phyloP scores from a whole-genome alignment of 1,139 yeast species.

The Magnusiomyces clavatus region DNA sequence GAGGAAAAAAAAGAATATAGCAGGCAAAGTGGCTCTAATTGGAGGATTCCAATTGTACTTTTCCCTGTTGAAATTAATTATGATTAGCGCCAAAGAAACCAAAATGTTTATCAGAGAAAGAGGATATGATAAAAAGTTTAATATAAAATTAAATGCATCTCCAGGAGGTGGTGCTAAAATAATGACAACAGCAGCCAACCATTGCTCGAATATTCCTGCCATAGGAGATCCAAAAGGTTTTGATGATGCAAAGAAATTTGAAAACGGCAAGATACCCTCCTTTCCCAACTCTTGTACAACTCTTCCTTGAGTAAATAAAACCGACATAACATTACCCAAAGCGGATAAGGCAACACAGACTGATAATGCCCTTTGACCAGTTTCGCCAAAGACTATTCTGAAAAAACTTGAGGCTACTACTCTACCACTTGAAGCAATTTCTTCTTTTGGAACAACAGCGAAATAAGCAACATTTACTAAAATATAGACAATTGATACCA shows the following conservation, averaged over 20 bases:
- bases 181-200: constrained; percentile 46
- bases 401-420: constrained; percentile 70
- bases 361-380: constrained; percentile 57
- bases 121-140: constrained; percentile 70
- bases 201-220: constrained; percentile 48
- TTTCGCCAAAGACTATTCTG: constrained; percentile 61
- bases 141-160: constrained; percentile 68
- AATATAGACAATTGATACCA: constrained; percentile 56
- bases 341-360: constrained; percentile 71
- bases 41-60: constrained; percentile 60
- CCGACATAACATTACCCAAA: constrained; percentile 71
- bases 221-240: constrained; percentile 50
- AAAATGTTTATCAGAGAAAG: constrained; percentile 62
- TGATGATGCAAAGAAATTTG: constrained; percentile 46
- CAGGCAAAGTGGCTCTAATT: constrained; percentile 57
- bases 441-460: constrained; percentile 65
- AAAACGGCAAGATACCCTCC: constrained; percentile 65
- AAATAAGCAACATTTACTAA: constrained; percentile 65
- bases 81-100: constrained; percentile 67
- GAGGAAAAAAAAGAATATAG: constrained; percentile 55
- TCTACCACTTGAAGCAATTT: constrained; percentile 53
- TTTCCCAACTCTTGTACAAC: constrained; percentile 69
- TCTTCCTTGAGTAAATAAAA: constrained; percentile 70
- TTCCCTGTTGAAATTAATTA: constrained; percentile 50
- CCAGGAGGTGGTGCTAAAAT: constrained; percentile 65